phyloP scores from a whole-genome alignment of 768 basidiomycete genomes.

The Steccherinum ochraceum region DNA sequence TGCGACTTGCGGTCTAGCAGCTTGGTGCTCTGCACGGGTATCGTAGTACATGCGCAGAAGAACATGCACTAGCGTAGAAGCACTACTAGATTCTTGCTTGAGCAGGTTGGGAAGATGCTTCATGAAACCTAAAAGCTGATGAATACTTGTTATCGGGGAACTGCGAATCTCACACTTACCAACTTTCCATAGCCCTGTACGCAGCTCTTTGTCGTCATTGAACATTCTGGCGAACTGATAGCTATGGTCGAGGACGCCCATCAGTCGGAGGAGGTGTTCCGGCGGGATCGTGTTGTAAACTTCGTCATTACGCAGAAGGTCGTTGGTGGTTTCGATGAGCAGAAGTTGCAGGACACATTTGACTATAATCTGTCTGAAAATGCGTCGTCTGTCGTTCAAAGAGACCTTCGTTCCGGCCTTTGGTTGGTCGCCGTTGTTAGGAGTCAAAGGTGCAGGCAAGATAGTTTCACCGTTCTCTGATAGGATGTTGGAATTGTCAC shows the following conservation, averaged over 20 bases:
- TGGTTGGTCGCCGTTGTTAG: slow-evolving; percentile 48
- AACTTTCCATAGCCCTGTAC: slow-evolving; percentile 99
- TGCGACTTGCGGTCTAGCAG: slow-evolving; percentile 73
- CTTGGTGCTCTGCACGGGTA: slow-evolving; percentile 79
- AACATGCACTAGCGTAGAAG: slow-evolving; percentile 89
- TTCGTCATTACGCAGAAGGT: slow-evolving; percentile 84
- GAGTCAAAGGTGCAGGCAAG: slow-evolving; percentile 84
- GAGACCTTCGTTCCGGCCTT: slow-evolving; percentile 46
- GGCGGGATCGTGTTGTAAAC: slow-evolving; percentile 94
- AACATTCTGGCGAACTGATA: slow-evolving; percentile 97
- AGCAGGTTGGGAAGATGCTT: slow-evolving; percentile 96
- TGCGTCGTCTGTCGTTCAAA: slow-evolving; percentile 65
- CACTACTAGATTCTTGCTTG: slow-evolving; percentile 97
- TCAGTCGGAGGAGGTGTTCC: slow-evolving; percentile 85
- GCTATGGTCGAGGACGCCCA: slow-evolving; percentile 94
- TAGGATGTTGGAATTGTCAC: neutral
- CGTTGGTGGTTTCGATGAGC: slow-evolving; percentile 95
- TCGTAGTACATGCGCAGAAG: slow-evolving; percentile 93
- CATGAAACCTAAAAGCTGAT: slow-evolving; percentile 77
- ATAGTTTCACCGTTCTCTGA: slow-evolving; percentile 65
- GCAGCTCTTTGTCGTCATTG: slow-evolving; percentile 96
- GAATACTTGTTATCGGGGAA: neutral
- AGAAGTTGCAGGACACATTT: slow-evolving; percentile 98
- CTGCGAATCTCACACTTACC: slow-evolving; percentile 48
- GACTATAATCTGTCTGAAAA: slow-evolving; percentile 98